Conservation (phyloP, 78 protist genomes). For the Monocercomonoides exilis region DNA sequence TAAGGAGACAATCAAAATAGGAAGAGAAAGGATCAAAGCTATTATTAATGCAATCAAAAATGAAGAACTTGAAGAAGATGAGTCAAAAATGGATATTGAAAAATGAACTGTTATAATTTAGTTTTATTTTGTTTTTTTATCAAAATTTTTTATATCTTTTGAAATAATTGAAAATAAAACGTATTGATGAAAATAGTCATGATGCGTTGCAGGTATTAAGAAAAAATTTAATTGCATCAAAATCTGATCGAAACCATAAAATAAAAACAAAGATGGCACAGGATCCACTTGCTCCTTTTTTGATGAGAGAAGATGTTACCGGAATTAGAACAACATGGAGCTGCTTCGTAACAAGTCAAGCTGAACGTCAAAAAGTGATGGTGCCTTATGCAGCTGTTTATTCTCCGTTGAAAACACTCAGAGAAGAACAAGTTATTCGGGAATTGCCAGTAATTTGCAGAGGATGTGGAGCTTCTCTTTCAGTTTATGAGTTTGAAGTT, state of each 20-base stretch:
- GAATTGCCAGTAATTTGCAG: not conserved
- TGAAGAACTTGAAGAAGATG: too few relatives aligned
- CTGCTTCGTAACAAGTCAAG: not conserved
- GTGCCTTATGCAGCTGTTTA: not conserved
- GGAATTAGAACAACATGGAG: not conserved
- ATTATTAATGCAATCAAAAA: too few relatives aligned
- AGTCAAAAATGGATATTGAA: too few relatives aligned
- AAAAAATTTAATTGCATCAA: too few relatives aligned
- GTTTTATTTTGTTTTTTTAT: too few relatives aligned
- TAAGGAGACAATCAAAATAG: too few relatives aligned
- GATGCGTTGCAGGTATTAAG: too few relatives aligned
- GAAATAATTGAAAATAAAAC: too few relatives aligned
- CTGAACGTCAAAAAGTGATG: not conserved
- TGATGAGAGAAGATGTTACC: not conserved
- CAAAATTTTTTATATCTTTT: too few relatives aligned
- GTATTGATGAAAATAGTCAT: too few relatives aligned
- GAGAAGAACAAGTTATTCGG: not conserved
- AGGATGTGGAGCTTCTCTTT: not conserved
- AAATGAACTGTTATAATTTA: too few relatives aligned
- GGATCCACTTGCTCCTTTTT: not conserved
- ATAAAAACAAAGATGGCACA: not conserved
- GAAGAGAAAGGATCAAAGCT: too few relatives aligned
- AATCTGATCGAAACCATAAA: not conserved
- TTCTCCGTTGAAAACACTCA: not conserved
- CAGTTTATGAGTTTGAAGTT: not conserved